These are phyloP conservation scores for Quercus mongolica DNA, from an alignment of 306 rosid species.

Conservation along the genomic window DNA sequence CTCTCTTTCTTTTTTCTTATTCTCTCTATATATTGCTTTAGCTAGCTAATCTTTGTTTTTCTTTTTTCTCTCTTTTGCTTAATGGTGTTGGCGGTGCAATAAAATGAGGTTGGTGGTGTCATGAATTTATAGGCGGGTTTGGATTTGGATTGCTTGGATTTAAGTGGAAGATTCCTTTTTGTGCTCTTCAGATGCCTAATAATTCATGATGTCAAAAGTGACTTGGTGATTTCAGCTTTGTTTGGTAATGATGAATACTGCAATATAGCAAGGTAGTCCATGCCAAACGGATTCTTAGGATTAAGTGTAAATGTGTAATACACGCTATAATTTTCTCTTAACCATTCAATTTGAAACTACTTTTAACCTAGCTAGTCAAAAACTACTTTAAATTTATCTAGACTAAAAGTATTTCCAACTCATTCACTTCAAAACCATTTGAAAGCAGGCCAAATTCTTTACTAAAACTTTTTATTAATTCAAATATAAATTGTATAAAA, in stretches of 20 bases:
- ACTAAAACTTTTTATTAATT: too few relatives aligned
- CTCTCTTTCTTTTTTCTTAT: neutral
- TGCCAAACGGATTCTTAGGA: neutral
- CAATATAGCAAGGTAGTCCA: too few relatives aligned
- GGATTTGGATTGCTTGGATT: conserved; percentile 12
- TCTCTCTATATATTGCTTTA: neutral
- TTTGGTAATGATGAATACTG: neutral
- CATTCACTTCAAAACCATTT: too few relatives aligned
- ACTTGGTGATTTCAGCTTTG: neutral
- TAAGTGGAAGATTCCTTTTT: conserved; percentile 37
- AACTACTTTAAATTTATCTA: too few relatives aligned
- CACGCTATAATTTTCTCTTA: too few relatives aligned
- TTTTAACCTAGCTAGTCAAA: too few relatives aligned
- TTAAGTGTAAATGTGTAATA: too few relatives aligned
- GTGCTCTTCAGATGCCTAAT: conserved; percentile 44
- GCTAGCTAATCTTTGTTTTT: neutral
- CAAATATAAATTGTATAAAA: too few relatives aligned
- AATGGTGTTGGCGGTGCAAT: neutral
- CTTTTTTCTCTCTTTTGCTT: neutral
- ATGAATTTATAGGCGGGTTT: conserved; percentile 42
- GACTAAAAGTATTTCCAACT: too few relatives aligned
- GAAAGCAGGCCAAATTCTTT: too few relatives aligned
- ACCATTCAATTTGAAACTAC: too few relatives aligned
- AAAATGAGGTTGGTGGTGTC: conserved; percentile 18
- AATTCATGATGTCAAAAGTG: conserved; percentile 23